Conservation (phyloP, 257 asterid species). For the Nicotiana sylvestris region DNA sequence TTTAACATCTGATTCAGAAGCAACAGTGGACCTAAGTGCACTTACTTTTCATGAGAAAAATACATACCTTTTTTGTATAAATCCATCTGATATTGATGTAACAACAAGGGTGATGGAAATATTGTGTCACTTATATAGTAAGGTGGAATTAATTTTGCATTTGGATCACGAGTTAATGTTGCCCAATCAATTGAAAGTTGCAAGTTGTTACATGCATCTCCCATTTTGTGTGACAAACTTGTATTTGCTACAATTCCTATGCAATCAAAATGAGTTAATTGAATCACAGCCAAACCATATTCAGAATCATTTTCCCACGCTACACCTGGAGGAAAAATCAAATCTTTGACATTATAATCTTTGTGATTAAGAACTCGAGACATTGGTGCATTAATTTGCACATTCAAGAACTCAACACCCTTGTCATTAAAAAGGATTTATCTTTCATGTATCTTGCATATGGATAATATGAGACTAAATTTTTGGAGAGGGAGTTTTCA, state of each 20-base stretch:
- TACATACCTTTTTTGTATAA: not conserved
- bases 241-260: not conserved
- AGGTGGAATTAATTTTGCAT: not conserved
- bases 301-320: conserved; percentile 3
- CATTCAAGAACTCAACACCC: conserved; percentile 2
- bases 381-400: conserved; percentile 6
- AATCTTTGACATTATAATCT: not conserved
- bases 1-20: not conserved
- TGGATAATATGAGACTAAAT: conserved; percentile 4
- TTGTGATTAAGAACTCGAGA: not conserved
- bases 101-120: conserved; percentile 5
- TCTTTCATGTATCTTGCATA: not conserved
- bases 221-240: not conserved
- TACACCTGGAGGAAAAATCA: not conserved
- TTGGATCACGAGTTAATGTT: not conserved
- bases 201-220: not conserved
- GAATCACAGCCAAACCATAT: not conserved
- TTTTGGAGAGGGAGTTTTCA: too few relatives aligned
- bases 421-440: not conserved
- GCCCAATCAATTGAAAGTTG: conserved; percentile 6
- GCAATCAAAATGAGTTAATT: not conserved
- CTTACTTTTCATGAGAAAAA: not conserved
- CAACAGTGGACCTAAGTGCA: not conserved
- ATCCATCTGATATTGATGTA: conserved; percentile 4
- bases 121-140: not conserved